These are phyloP conservation scores for Powellomyces hirtus DNA, from an alignment of 192 early-diverging fungal genomes.

Conservation along the genomic window DNA sequence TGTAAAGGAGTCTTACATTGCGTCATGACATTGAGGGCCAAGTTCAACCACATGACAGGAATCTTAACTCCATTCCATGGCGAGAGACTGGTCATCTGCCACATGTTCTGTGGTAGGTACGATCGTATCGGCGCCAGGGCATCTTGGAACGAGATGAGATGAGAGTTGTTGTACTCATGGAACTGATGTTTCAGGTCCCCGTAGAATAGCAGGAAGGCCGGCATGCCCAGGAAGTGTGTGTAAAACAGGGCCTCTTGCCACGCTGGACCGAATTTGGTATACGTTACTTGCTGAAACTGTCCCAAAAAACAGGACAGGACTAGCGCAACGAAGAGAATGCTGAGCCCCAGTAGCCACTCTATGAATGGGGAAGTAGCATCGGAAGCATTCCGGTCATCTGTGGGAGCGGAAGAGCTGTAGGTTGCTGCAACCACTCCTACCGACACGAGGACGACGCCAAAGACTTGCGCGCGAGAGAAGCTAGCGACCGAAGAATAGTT, in stretches of 20 bases:
- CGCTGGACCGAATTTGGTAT: constrained; percentile 69
- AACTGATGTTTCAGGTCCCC: constrained; percentile 64
- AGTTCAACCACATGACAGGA: constrained; percentile 70
- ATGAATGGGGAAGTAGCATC: background rate
- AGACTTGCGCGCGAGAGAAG: constrained; percentile 45
- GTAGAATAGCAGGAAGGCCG: constrained; percentile 74
- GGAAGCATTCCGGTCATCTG: background rate
- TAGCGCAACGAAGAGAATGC: constrained; percentile 67
- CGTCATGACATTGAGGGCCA: constrained; percentile 69
- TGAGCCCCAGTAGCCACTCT: constrained; percentile 68
- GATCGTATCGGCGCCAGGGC: constrained; percentile 11
- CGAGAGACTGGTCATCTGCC: constrained; percentile 19
- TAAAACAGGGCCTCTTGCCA: constrained; percentile 93
- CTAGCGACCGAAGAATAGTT: too few relatives aligned
- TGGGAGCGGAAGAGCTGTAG: constrained; percentile 25
- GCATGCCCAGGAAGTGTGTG: constrained; percentile 75
- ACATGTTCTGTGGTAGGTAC: constrained; percentile 5
- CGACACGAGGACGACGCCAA: constrained; percentile 74
- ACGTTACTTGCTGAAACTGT: constrained; percentile 78
- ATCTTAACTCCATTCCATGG: constrained; percentile 40
- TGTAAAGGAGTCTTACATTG: constrained; percentile 59
- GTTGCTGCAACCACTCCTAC: constrained; percentile 75
- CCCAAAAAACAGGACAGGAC: constrained; percentile 78
- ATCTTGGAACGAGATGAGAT: constrained; percentile 27
- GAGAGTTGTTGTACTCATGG: constrained; percentile 54